Conservation (phyloP, 1,284 basidiomycete genomes). For the Butyriboletus appendiculatus region DNA sequence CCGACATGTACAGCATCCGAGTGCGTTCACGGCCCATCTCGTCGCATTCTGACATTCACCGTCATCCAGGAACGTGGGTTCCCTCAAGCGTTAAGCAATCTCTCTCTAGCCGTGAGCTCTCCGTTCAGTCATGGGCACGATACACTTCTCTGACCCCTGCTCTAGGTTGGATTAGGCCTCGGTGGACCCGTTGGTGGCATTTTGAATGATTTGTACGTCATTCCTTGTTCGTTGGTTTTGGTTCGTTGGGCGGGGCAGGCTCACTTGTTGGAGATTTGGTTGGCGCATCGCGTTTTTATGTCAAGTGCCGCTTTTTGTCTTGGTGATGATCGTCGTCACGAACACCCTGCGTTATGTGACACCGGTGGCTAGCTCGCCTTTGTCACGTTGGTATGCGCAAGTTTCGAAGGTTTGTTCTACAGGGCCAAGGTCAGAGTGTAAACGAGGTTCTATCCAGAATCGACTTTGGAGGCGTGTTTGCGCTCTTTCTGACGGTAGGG, state of each 20-base stretch:
- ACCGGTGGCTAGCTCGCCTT: constrained; percentile 5
- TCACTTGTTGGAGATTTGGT: constrained; percentile 15
- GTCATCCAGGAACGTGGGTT: constrained; percentile 11
- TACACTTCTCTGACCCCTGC: not conserved
- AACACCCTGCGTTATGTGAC: constrained; percentile 13
- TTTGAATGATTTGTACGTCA: constrained; percentile 14
- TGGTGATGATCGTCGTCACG: constrained; percentile 10
- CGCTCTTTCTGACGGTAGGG: constrained; percentile 11
- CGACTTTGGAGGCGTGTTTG: constrained; percentile 17
- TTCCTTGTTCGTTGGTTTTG: not conserved
- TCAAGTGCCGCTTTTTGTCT: constrained; percentile 15
- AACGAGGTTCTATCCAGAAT: constrained; percentile 16
- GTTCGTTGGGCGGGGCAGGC: not conserved
- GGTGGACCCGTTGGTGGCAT: constrained; percentile 19
- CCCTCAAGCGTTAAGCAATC: constrained; percentile 13
- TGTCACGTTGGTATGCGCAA: not conserved
- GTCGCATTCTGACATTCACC: not conserved
- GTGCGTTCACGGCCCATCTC: not conserved
- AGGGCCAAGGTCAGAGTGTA: constrained; percentile 14
- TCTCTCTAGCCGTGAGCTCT: constrained; percentile 3
- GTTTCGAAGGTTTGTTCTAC: not conserved
- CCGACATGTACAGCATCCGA: constrained; percentile 16
- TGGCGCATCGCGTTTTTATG: constrained; percentile 18
- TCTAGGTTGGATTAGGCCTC: constrained; percentile 15
- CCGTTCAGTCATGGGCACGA: not conserved